These are phyloP conservation scores for Fonsecaea nubica DNA, from an alignment of 2,329 filamentous ascomycete species.

Conservation along the genomic window DNA sequence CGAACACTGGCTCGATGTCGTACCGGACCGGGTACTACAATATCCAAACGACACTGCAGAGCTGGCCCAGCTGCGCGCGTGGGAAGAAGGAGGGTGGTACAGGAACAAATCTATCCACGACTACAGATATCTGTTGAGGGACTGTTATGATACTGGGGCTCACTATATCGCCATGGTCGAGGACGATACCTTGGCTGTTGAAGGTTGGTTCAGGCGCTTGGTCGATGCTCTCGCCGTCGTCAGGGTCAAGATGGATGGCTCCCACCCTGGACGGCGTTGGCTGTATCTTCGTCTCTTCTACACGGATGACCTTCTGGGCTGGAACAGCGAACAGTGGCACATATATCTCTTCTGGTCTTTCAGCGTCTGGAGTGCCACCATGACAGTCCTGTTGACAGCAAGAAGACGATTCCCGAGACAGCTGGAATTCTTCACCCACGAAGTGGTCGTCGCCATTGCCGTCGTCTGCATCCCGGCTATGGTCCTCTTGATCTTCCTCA, in stretches of 20 bases:
- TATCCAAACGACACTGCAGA: no score
- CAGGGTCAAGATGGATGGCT: conserved; percentile 42
- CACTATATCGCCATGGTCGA: conserved; percentile 54
- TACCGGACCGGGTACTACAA: no score
- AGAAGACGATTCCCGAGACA: conserved; percentile 25
- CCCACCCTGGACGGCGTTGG: conserved; percentile 35
- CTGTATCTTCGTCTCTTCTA: conserved; percentile 57
- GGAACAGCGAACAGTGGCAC: conserved; percentile 53
- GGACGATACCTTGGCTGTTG: conserved; percentile 56
- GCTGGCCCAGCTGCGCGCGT: no score
- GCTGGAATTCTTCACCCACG: conserved; percentile 35
- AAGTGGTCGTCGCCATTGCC: conserved; percentile 41
- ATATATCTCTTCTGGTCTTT: conserved; percentile 48
- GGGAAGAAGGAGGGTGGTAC: no score
- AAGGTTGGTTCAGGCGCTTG: conserved; percentile 56
- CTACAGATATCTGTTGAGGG: no score
- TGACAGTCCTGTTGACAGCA: conserved; percentile 23
- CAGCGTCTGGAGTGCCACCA: conserved; percentile 27
- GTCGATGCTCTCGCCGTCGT: conserved; percentile 46
- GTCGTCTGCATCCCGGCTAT: conserved; percentile 43
- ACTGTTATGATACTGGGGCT: no score
- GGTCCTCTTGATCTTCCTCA: conserved; percentile 50
- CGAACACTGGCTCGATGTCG: no score
- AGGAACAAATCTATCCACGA: no score
- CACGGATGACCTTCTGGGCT: conserved; percentile 54